Base-by-base conservation (phyloP, 257 asterid genomes). In the Solanum chmielewskii region DNA sequence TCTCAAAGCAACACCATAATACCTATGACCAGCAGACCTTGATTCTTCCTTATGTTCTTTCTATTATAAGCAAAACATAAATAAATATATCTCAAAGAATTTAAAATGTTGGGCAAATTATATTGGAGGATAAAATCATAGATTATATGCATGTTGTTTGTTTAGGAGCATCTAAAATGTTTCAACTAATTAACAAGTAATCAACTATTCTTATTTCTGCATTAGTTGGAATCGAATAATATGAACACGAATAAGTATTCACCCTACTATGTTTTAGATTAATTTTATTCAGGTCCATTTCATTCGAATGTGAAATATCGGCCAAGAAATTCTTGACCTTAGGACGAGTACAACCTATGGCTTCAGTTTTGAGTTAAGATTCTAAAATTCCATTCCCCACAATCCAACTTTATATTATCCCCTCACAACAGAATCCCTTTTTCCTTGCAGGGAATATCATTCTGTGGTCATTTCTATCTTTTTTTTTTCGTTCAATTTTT, bases 271-370 rank as follows among this genome's bases (percentile, higher is more conserved):
- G 52, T 74, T 74, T 73, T 11, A 27, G 27, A 78, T 78, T 20
- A 45, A 47, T 25, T 78, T 45, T 78, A 78, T 78, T 47, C 42
- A 78, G 42, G 84, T 78, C 41, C 27, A 45, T 27, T 78, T 78
- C 66, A 49, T 80, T 93, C 42, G 84, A 91, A 87, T 89, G 89
- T 93, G 83, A 91, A 91, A 87, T 91, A 91, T 90, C 89, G 90
- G 90, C 80, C 86, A 88, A 52, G 44, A 91, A 90, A 92, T 92
- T 92, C 97, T 93, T 93, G 97, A 89, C 97, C 93, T 74, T 92
- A 95, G 87, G 93, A 73, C 0, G 16, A 73, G 47, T 73, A 20
- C 47, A 9, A 35, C 92, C 86, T 91, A 92, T 87, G 88, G 89
- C 87, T 94, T 91, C 87, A 90, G 87, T 87, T 89, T 88, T 90